Conservation (phyloP, 2,329 filamentous ascomycete species). For the Hypoxylon sp. region DNA sequence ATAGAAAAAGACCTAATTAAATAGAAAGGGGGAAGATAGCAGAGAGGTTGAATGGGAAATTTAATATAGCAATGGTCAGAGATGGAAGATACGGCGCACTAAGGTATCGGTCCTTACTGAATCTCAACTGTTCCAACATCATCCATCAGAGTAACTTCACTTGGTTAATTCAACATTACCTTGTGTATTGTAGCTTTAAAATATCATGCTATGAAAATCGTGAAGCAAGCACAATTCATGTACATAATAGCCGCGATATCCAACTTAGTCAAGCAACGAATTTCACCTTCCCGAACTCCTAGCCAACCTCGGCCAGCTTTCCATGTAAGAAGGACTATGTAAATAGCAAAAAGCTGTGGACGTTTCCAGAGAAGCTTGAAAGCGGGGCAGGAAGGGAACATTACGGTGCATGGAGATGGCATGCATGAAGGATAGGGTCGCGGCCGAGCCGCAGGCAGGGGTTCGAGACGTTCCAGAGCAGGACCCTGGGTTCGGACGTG, state of each 20-base stretch:
- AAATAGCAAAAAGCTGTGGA: neutral
- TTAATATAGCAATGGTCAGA: too few relatives aligned
- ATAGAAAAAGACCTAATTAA: too few relatives aligned
- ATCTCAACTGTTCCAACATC: too few relatives aligned
- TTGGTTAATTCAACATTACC: too few relatives aligned
- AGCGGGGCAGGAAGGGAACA: neutral
- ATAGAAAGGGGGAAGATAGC: too few relatives aligned
- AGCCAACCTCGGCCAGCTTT: neutral
- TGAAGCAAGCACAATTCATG: neutral
- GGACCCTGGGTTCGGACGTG: conserved; percentile 15
- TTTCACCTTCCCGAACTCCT: neutral
- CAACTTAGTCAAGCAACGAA: neutral
- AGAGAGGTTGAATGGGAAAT: too few relatives aligned
- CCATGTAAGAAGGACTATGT: too few relatives aligned
- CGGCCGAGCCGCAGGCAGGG: conserved; percentile 32
- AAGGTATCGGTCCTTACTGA: too few relatives aligned
- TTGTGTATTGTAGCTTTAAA: too few relatives aligned
- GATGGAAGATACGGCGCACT: too few relatives aligned
- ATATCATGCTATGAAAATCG: neutral
- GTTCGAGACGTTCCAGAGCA: conserved; percentile 25
- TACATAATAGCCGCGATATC: neutral
- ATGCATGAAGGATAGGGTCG: conserved; percentile 4
- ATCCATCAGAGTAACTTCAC: too few relatives aligned
- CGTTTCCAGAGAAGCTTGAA: neutral
- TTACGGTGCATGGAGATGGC: neutral